Evolutionary conservation across 495 filamentous ascomycete species (phyloP).

Genomic region (Beverwykella pulmonaria): DNA sequence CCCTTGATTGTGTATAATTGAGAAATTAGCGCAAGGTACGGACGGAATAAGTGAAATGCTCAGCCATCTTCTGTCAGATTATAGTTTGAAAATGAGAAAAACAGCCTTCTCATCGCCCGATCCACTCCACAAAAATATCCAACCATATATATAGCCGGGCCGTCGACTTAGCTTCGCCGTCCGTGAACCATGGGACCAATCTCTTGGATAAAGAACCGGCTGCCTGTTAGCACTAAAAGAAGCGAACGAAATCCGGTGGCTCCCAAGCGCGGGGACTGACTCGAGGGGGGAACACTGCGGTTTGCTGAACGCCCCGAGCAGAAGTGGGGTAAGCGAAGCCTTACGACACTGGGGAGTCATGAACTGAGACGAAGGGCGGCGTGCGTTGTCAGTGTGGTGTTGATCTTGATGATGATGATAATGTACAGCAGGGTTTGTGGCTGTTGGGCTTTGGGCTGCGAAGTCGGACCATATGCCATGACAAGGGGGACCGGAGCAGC

Average conservation of each 20-base stretch:
- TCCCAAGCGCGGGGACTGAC: conserved; percentile 13
- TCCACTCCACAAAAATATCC: too few species aligned
- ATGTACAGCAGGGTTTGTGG: background rate
- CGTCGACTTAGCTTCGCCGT: too few species aligned
- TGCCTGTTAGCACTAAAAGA: conserved; percentile 8
- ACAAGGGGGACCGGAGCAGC: too few species aligned
- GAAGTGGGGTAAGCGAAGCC: too few species aligned
- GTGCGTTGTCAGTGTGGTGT: too few species aligned
- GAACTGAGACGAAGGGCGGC: background rate
- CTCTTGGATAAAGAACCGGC: conserved; percentile 19
- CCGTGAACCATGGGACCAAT: conserved; percentile 8
- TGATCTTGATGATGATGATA: background rate
- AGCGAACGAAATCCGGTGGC: conserved; percentile 8
- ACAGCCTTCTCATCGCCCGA: too few species aligned
- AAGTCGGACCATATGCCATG: too few species aligned
- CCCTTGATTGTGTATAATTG: too few species aligned
- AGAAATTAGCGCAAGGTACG: too few species aligned
- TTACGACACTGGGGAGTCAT: background rate
- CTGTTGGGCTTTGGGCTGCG: too few species aligned
- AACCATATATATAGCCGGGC: too few species aligned
- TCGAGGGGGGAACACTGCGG: background rate
- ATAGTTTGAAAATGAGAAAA: background rate
- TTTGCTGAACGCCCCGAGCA: background rate
- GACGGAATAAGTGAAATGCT: too few species aligned
- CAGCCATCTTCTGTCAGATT: conserved; percentile 5